Conservation (phyloP, 2,329 filamentous ascomycete species). For the Cercospora nicotianae region DNA sequence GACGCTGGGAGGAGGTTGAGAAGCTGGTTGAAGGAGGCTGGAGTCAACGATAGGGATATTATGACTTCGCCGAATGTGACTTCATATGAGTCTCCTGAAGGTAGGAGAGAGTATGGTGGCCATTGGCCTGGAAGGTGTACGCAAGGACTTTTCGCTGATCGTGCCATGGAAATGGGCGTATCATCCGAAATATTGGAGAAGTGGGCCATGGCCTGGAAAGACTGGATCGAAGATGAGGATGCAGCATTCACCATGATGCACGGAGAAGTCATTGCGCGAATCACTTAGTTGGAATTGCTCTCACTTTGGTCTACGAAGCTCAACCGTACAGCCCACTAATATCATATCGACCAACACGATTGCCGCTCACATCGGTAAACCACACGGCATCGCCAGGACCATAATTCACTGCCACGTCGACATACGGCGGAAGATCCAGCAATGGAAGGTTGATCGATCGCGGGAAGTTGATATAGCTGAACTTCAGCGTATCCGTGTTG, state of each 20-base stretch:
- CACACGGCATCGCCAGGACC: constrained; percentile 26
- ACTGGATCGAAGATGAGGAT: constrained; percentile 26
- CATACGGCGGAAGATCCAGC: constrained; percentile 21
- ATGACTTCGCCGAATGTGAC: constrained; percentile 14
- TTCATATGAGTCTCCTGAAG: constrained; percentile 20
- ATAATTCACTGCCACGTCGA: constrained; percentile 28
- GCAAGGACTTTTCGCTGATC: constrained; percentile 25
- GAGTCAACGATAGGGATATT: constrained; percentile 10
- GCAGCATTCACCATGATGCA: constrained; percentile 27
- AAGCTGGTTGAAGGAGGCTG: constrained; percentile 19
- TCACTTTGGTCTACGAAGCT: background rate
- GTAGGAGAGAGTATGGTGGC: constrained; percentile 24
- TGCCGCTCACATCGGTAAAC: constrained; percentile 19
- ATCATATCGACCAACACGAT: constrained; percentile 24
- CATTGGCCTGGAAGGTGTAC: constrained; percentile 30
- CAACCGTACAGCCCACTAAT: constrained; percentile 9
- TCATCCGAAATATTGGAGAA: constrained; percentile 17
- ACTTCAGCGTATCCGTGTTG: constrained; percentile 22
- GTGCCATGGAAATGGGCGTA: constrained; percentile 24
- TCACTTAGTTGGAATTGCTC: background rate
- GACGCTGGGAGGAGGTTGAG: constrained; percentile 23
- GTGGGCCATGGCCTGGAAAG: constrained; percentile 27
- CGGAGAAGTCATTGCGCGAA: constrained; percentile 21
- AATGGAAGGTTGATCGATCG: constrained; percentile 8
- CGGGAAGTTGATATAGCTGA: constrained; percentile 22